Base-by-base conservation (phyloP, 1,139 yeast species). In the Lodderomyces theae region DNA sequence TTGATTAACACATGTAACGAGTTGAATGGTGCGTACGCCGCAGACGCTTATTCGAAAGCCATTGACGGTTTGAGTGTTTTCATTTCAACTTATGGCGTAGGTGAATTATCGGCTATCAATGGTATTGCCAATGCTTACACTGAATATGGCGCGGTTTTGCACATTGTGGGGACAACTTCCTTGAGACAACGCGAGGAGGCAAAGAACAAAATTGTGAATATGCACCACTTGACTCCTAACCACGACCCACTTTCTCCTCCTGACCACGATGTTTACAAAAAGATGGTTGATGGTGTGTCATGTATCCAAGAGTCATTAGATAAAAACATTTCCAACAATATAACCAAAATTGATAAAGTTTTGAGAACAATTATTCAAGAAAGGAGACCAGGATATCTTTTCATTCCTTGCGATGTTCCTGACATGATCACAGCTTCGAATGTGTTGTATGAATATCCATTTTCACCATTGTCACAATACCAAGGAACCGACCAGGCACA, bases 41-140 rank as follows among this genome's bases (percentile, higher is more conserved):
- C 86, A 23, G 94, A 86, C 52, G 94, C 90, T 16, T 86, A 83
- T 55, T 79, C 86, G 15, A 76, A 86, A 47, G 72, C 71, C 35
- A 63, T 74, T 26, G 62, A 58, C 25, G 64, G 72, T 35, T 52
- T 75, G 50, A 58, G 72, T 13, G 77, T 69, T 1, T 53, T 82
- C 38, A 66, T 82, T 46, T 78, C 87, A 31, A 80, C 87, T 13
- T 85, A 72, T 61, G 96, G 95, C 42, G 96, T 88, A 38, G 96
- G 96, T 44, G 96, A 87, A 63, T 74, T 87, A 45, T 80, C 87
- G 42, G 95, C 95, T 11, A 62, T 87, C 49, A 88, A 87, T 63
- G 96, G 95, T 39, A 72, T 86, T 46, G 79, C 90, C 37, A 95
- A 95, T 47, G 80, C 95, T 6, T 84, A 75, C 63, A 84, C 92